A percentile compares a stretch with the other conserved stretches of the same genome.
These are phyloP conservation scores for Trichoderma breve DNA, from an alignment of 2,329 filamentous ascomycete species.

Conservation along the genomic window DNA sequence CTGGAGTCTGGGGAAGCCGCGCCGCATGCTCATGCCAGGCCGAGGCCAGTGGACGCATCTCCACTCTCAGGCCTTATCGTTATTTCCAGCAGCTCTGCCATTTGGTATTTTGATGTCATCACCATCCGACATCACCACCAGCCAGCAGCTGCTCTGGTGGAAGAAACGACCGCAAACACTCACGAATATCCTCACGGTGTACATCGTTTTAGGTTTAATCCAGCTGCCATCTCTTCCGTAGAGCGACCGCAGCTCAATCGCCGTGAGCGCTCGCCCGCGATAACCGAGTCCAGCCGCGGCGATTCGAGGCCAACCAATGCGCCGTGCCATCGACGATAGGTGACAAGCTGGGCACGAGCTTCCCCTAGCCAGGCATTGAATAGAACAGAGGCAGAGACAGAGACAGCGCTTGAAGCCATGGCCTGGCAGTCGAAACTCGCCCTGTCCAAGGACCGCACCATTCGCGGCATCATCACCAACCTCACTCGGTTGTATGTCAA, in stretches of 20 bases:
- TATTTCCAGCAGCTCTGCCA: neutral
- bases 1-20: constrained; percentile 18
- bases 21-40: constrained; percentile 5
- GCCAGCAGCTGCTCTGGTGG: neutral
- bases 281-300: constrained; percentile 4
- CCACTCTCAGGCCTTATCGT: constrained; percentile 10
- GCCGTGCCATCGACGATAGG: constrained; percentile 3
- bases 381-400: neutral
- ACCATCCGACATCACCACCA: neutral
- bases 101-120: constrained; percentile 4
- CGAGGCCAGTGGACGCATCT: constrained; percentile 11
- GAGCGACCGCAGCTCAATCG: neutral
- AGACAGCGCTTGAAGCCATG: constrained; percentile 48
- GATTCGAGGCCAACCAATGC: constrained; percentile 16
- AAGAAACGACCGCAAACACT: neutral
- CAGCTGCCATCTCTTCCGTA: neutral
- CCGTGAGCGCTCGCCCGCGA: neutral
- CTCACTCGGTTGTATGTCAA: constrained; percentile 72
- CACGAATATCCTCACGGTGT: neutral
- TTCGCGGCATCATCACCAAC: constrained; percentile 63
- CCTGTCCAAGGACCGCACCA: constrained; percentile 57
- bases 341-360: constrained; percentile 8
- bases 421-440: constrained; percentile 72
- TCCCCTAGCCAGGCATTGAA: neutral
- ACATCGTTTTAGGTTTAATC: neutral